Conservation (phyloP, 2,329 filamentous ascomycete genomes). For the Endothia cerciana region DNA sequence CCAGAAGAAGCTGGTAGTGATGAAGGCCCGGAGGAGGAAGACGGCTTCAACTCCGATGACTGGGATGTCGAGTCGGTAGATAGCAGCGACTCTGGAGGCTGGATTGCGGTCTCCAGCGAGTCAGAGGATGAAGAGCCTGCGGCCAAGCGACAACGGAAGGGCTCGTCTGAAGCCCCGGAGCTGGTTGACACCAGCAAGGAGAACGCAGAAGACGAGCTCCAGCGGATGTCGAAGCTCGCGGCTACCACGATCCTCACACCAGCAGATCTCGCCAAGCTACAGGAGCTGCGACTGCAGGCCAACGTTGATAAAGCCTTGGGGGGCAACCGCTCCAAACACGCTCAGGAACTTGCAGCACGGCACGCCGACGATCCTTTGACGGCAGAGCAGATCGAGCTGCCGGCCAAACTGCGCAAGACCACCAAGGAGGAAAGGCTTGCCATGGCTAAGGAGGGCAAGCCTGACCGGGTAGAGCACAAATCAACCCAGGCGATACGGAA, state of each 20-base stretch:
- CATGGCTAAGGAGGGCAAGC: slow-evolving; percentile 80
- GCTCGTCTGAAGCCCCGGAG: slow-evolving; percentile 35
- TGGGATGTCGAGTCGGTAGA: slow-evolving; percentile 66
- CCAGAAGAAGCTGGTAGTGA: slow-evolving; percentile 65
- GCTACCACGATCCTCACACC: slow-evolving; percentile 93
- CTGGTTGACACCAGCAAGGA: slow-evolving; percentile 46
- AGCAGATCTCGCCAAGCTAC: slow-evolving; percentile 91
- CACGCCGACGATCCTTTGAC: slow-evolving; percentile 89
- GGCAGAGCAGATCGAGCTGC: slow-evolving; percentile 87
- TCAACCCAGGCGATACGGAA: slow-evolving; percentile 81
- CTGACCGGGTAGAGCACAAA: slow-evolving; percentile 78
- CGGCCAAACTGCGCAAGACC: slow-evolving; percentile 77
- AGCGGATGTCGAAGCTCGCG: slow-evolving; percentile 73
- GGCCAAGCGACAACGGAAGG: slow-evolving; percentile 64
- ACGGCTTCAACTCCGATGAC: slow-evolving; percentile 64
- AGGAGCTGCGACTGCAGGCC: slow-evolving; percentile 79
- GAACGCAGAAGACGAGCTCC: slow-evolving; percentile 48
- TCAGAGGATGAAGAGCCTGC: slow-evolving; percentile 75
- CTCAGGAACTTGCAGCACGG: slow-evolving; percentile 56
- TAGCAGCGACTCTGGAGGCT: slow-evolving; percentile 77
- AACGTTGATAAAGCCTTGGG: slow-evolving; percentile 68
- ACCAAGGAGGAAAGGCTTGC: slow-evolving; percentile 91
- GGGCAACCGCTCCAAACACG: slow-evolving; percentile 47
- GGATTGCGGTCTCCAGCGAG: slow-evolving; percentile 85
- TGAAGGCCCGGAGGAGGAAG: slow-evolving; percentile 64